Base-by-base conservation (phyloP, 192 early-diverging fungal genomes). In the Rhizoclosmatium sp. region DNA sequence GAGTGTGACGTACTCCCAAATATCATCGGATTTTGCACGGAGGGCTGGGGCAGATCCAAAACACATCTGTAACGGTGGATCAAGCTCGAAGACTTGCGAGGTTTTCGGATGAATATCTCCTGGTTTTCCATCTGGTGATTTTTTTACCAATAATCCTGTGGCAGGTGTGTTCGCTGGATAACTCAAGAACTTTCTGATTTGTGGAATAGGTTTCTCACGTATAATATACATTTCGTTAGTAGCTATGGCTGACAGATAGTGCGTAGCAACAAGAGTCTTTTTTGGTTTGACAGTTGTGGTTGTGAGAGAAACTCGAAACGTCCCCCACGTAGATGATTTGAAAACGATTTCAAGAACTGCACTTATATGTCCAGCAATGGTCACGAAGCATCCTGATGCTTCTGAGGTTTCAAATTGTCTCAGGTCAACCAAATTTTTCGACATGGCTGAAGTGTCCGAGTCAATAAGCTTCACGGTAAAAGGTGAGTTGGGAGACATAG, bases 1-100 rank as follows among this genome's bases (percentile, higher is more conserved):
- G 23, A 90, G 54, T 14, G 86, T 85, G 3, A 90, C 83, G 51
- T 78, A 84, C 61, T 89, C 88, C 69, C 73, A 80, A 19, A 82
- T 60, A 59, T 83, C 75, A 14, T 83, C 75, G n/a, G 64, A 21
- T 31, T 81, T 79, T 31, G 67, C 31, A n/a, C 39, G 40, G 14
- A 74, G 41, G 3, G 41, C 23, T 31, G 31, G 31, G 12, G 51
- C 46, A n/a, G 40, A 14, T 78, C 86, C 61, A 82, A 87, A 69
- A 87, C 78, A 51, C 73, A 59, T 83, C 72, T 87, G 84, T 21
- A 77, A 47, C 16, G 71, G 80, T 12, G 87, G 88, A n/a, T 90
- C 88, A 1, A 90, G 65, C 54, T 86, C 85, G 61, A 90, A 85
- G 0, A 87, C 73, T 47, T 82, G 69, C 3, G 84, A 86, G 21